Conservation (phyloP, 345 rosid species). For the Sisymbrium irio region DNA sequence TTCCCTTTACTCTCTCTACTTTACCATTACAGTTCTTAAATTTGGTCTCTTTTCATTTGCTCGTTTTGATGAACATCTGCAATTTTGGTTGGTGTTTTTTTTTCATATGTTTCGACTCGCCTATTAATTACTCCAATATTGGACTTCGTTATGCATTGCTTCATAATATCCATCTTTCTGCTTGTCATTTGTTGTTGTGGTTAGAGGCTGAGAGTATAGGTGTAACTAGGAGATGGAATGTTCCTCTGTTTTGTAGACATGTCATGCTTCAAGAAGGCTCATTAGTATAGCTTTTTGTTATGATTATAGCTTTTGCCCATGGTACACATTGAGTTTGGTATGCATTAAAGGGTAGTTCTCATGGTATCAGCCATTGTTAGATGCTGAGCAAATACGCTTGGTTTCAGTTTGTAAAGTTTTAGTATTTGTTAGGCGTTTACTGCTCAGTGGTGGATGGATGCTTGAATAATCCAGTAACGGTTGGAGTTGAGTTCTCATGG, state of each 20-base stretch:
- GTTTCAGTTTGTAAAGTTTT: neutral
- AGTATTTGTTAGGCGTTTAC: neutral
- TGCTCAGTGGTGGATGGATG: neutral
- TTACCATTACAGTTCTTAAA: too few species aligned
- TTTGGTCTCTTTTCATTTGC: too few species aligned
- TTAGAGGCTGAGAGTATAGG: neutral
- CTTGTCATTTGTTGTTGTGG: conserved; percentile 6
- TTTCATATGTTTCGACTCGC: too few species aligned
- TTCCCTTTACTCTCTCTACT: too few species aligned
- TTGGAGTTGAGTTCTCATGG: neutral
- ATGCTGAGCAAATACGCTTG: neutral
- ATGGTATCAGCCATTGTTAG: neutral
- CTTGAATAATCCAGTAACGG: neutral
- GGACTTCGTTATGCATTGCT: too few species aligned
- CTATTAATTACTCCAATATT: too few species aligned
- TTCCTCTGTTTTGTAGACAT: too few species aligned
- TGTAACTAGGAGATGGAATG: neutral
- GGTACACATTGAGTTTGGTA: neutral
- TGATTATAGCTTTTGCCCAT: conserved; percentile 4
- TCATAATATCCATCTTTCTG: neutral
- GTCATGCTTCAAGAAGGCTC: neutral
- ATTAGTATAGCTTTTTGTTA: neutral
- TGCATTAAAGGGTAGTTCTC: neutral
- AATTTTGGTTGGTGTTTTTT: too few species aligned
- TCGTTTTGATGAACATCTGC: too few species aligned